Evolutionary conservation across 768 basidiomycete species (phyloP).

Genomic region (Tricholoma hemisulphureum): DNA sequence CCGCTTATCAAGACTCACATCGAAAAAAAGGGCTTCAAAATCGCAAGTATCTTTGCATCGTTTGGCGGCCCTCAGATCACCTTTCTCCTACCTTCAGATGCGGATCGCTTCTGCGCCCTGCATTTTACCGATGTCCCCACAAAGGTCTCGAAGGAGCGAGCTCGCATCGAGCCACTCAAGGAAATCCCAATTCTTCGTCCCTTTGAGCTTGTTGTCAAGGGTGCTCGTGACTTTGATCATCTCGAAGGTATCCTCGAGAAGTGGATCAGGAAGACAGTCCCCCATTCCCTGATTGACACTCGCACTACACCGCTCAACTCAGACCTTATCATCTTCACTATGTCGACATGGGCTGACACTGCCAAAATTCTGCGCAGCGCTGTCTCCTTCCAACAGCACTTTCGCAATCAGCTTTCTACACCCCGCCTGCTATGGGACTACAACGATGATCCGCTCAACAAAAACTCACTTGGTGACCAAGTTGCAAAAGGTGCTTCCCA

Average conservation of each 20-base stretch:
- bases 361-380: not conserved
- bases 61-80: constrained; percentile 8
- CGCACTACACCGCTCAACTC: not conserved
- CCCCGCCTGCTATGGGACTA: not conserved
- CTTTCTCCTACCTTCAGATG: constrained; percentile 3
- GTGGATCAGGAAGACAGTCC: not conserved
- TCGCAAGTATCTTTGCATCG: constrained; percentile 3
- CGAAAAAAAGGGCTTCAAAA: constrained; percentile 5
- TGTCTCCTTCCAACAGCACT: not conserved
- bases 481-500: constrained; percentile 3
- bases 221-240: not conserved
- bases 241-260: not conserved
- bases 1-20: constrained; percentile 1
- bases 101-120: constrained; percentile 4
- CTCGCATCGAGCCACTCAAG: constrained; percentile 7
- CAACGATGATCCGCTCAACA: constrained; percentile 1
- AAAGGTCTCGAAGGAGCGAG: not conserved
- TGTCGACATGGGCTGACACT: not conserved
- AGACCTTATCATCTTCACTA: constrained; percentile 4
- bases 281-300: not conserved
- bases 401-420: not conserved
- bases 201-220: constrained; percentile 5
- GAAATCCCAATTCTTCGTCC: constrained; percentile 1
- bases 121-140: not conserved
- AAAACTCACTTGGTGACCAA: constrained; percentile 3